Evolutionary conservation across 768 basidiomycete species (phyloP), one percentile per base, ranked within the genome.

Genomic region (Leccinellum rugosiceps): DNA sequence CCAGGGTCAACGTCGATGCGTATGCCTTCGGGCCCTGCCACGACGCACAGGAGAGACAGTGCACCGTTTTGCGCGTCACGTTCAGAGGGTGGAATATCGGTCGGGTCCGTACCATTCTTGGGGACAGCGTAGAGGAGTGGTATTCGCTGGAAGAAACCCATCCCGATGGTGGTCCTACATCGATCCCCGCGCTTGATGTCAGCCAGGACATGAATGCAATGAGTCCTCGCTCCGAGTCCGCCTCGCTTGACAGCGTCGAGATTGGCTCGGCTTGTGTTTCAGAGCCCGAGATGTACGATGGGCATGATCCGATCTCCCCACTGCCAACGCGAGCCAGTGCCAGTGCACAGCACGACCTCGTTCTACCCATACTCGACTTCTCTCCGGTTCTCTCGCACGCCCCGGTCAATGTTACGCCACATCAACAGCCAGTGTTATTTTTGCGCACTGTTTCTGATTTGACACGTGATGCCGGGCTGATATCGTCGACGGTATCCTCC

Each of bases 301-400:
- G 30, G 17, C 17, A 13, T 28, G 59, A 56, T 44, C 45, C 55
- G 6, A 26, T 63, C 8, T 61, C 59, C 44, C 34, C 35, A 10
- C 53, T 59, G 2, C 58, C 59, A 9, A 58, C 65, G 48, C 59
- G 65, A 6, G 53, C 56, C 25, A 73, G 80, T 23, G 65, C 63
- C 23, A 86, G 90, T 64, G 82, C 86, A 11, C 75, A 87, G 3
- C 75, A 81, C 19, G 88, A 89, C 3, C 82, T 94, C 57, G 72
- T 93, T 11, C 74, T 92, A n/a, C 90, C 91, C 5, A 88, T 83
- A 1, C 78, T 92, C 52, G 88, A 91, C 68, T 80, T 89, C 60
- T 87, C 88, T 0, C 79, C 84, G 6, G 72, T 77, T 8, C 81
- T 80, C 26, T 43, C 62, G 14, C 54, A 52, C 8, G 51, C 55